Evolutionary conservation across 768 basidiomycete genomes (phyloP).

Genomic region (Hydnum rufescens): DNA sequence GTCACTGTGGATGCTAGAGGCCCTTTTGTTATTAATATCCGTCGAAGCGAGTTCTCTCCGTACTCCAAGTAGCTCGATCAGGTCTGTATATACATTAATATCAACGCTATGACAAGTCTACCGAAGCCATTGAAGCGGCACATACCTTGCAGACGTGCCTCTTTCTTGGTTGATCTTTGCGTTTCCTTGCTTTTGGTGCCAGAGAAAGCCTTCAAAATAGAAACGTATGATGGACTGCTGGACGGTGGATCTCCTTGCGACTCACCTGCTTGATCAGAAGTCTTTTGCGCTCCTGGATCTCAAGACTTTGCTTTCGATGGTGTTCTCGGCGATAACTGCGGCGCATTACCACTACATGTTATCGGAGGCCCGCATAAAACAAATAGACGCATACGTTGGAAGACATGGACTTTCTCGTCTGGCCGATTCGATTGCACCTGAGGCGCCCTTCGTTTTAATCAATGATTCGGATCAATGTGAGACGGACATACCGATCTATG

Average conservation of each 20-base stretch:
- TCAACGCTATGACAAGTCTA: background rate
- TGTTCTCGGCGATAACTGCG: slow-evolving; percentile 60
- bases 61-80: slow-evolving; percentile 1
- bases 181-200: slow-evolving; percentile 62
- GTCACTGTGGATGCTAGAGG: no score
- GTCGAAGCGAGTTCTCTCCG: no score
- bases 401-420: slow-evolving; percentile 71
- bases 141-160: slow-evolving; percentile 52
- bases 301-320: slow-evolving; percentile 77
- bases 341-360: background rate
- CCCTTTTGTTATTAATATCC: no score
- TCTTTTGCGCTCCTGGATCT: slow-evolving; percentile 78
- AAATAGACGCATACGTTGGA: slow-evolving; percentile 29
- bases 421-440: slow-evolving; percentile 25
- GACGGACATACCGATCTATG: slow-evolving; percentile 5
- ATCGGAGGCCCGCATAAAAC: background rate
- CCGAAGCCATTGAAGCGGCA: background rate
- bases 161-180: slow-evolving; percentile 42
- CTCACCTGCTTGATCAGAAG: slow-evolving; percentile 50
- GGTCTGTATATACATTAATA: background rate
- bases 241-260: slow-evolving; percentile 21
- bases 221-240: background rate
- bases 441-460: background rate
- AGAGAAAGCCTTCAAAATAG: slow-evolving; percentile 50
- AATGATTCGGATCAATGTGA: no score